Evolutionary conservation across 2,329 filamentous ascomycete genomes (phyloP).

Genomic region (Trichoderma lentiforme): DNA sequence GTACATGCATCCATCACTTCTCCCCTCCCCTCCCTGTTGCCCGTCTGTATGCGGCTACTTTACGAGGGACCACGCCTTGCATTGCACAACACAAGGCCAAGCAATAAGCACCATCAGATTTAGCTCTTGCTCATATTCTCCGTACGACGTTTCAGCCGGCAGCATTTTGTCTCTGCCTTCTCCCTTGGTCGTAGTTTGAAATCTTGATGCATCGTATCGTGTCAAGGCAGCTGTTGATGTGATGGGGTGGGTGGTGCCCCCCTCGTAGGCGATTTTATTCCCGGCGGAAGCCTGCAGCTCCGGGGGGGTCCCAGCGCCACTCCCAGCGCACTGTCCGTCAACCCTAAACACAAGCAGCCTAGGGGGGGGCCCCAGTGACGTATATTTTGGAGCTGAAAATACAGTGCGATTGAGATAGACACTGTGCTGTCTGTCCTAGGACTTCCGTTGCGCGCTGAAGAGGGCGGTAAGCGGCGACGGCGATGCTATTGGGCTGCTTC

Average conservation of each 20-base stretch:
- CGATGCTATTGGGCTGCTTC: neutral
- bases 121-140: neutral
- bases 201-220: neutral
- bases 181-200: conserved; percentile 1
- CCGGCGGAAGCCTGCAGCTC: conserved; percentile 13
- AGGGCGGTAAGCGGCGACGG: neutral
- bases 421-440: neutral
- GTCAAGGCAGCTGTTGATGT: neutral
- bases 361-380: neutral
- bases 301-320: neutral
- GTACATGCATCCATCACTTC: neutral
- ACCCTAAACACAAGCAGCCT: conserved; percentile 7
- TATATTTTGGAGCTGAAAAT: neutral
- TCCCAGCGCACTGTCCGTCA: conserved; percentile 6
- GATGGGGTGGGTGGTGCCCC: neutral
- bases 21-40: neutral
- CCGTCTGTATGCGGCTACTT: neutral
- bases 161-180: conserved; percentile 3
- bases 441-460: neutral
- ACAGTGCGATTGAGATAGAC: neutral
- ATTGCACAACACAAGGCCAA: neutral
- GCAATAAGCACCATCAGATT: neutral
- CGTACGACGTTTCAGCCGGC: conserved; percentile 11
- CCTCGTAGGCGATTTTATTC: conserved; percentile 15
- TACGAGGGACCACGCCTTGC: neutral